Evolutionary conservation across 495 filamentous ascomycete species (phyloP).

Genomic region (Xylaria grammica): DNA sequence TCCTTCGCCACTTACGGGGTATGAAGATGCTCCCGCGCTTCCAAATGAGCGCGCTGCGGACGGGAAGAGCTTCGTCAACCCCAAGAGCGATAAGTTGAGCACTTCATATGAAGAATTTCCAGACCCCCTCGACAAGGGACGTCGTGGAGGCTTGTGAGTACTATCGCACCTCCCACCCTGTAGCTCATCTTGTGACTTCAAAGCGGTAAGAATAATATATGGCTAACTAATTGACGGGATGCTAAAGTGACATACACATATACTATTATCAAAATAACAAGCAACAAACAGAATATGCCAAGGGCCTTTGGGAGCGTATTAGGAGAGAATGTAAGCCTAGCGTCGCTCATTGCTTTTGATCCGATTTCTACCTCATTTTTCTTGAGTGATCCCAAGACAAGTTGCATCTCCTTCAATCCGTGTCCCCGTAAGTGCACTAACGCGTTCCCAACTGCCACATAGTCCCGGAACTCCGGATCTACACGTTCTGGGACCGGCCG

Average conservation of each 20-base stretch:
- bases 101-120: constrained; percentile 68
- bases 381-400: not conserved
- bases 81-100: constrained; percentile 60
- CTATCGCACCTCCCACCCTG: too few relatives aligned
- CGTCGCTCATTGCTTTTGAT: not conserved
- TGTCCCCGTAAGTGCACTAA: not conserved
- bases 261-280: constrained; percentile 74
- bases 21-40: constrained; percentile 65
- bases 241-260: constrained; percentile 74
- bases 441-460: not conserved
- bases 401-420: not conserved
- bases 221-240: not conserved
- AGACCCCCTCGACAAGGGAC: constrained; percentile 65
- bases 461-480: constrained; percentile 88
- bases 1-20: constrained; percentile 71
- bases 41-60: constrained; percentile 66
- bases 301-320: constrained; percentile 77
- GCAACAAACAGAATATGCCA: constrained; percentile 67
- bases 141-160: constrained; percentile 63
- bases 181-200: not conserved
- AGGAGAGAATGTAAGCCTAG: constrained; percentile 70
- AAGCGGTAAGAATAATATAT: not conserved
- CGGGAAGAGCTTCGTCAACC: constrained; percentile 70
- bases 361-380: not conserved
- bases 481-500: constrained; percentile 75